These are phyloP conservation scores for Geotrichum armillariae DNA, from an alignment of 1,139 yeast species.

Conservation along the genomic window DNA sequence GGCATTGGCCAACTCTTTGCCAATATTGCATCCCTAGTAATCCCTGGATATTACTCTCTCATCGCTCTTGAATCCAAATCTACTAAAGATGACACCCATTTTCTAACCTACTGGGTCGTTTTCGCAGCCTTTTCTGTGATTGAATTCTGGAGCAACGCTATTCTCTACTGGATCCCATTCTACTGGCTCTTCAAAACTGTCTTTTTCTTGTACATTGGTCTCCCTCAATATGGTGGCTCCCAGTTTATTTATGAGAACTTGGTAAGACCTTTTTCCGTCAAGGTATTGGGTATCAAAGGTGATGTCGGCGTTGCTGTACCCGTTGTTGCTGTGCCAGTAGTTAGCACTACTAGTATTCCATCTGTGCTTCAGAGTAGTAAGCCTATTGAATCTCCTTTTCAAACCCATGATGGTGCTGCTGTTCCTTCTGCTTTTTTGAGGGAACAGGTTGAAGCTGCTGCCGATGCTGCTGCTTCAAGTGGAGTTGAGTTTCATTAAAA, in stretches of 20 bases:
- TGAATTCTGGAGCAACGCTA: constrained; percentile 94
- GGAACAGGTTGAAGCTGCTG: constrained; percentile 37
- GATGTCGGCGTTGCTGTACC: no score
- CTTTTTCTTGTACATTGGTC: constrained; percentile 82
- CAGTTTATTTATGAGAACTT: constrained; percentile 59
- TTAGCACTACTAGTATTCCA: no score
- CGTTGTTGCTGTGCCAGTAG: no score
- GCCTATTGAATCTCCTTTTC: no score
- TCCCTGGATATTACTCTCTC: constrained; percentile 90
- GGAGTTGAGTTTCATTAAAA: no score
- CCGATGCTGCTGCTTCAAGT: constrained; percentile 32
- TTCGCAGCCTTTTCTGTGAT: constrained; percentile 86
- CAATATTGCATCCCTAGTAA: constrained; percentile 84
- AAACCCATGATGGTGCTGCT: no score
- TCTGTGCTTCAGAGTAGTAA: no score
- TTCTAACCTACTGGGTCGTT: constrained; percentile 95
- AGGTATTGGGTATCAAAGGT: constrained; percentile 43
- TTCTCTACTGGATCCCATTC: constrained; percentile 93
- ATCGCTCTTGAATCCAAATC: constrained; percentile 73
- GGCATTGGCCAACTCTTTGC: constrained; percentile 89
- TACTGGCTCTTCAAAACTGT: constrained; percentile 92
- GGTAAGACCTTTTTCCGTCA: constrained; percentile 73
- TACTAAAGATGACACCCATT: constrained; percentile 76
- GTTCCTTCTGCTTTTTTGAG: constrained; percentile 30
- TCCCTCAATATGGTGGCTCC: constrained; percentile 90